Conservation (phyloP, 2,329 filamentous ascomycete species). For the Aspergillus ochraceus region DNA sequence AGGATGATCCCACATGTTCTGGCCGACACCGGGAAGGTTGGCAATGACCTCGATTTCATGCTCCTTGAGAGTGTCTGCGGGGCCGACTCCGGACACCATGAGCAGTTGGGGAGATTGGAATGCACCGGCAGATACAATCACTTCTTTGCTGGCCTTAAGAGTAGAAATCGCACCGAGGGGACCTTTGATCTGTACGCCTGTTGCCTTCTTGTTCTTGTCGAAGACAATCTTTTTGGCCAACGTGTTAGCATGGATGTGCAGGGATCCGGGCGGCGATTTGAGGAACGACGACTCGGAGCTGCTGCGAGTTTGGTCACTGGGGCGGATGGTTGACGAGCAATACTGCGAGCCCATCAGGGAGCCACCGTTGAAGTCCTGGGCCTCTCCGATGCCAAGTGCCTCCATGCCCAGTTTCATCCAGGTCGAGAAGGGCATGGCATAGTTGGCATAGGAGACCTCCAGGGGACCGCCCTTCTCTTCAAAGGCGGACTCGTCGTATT, state of each 20-base stretch:
- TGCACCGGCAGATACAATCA: conserved; percentile 52
- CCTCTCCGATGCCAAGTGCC: conserved; percentile 41
- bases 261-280: conserved; percentile 25
- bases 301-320: conserved; percentile 25
- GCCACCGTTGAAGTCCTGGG: conserved; percentile 44
- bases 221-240: conserved; percentile 49
- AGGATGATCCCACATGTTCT: conserved; percentile 39
- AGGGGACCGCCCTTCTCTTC: conserved; percentile 25
- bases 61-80: conserved; percentile 26
- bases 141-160: conserved; percentile 52
- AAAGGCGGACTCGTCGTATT: conserved; percentile 30
- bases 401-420: conserved; percentile 43
- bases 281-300: conserved; percentile 40
- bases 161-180: conserved; percentile 21
- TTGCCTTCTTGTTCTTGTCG: conserved; percentile 39
- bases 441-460: conserved; percentile 45
- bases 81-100: conserved; percentile 54
- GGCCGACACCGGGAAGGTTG: conserved; percentile 35
- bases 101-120: conserved; percentile 49
- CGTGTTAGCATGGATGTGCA: conserved; percentile 45
- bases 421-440: conserved; percentile 39
- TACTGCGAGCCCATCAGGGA: conserved; percentile 42
- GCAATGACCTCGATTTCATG: conserved; percentile 29
- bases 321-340: conserved; percentile 35
- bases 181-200: conserved; percentile 39